Base-by-base conservation (phyloP, 2,329 filamentous ascomycete species). In the Verticillium dahliae region DNA sequence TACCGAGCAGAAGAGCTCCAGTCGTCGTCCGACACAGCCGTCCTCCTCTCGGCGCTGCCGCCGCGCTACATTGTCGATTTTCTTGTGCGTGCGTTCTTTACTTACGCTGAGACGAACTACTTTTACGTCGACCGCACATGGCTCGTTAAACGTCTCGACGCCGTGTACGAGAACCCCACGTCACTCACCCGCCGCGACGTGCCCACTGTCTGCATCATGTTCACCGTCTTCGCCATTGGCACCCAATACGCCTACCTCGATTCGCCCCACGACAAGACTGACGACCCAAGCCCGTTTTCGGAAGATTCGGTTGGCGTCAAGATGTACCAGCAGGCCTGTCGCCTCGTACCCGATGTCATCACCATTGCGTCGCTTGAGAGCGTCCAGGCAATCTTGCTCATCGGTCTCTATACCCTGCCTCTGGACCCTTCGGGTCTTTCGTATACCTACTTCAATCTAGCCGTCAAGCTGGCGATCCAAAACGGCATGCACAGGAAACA, bases 401-500 rank as follows among this genome's bases (percentile, higher is more conserved):
- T 86, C 14, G 83, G 81, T 2, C 77, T 84, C 10, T 86, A 85
- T 64, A 74, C 81, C 1, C 71, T 85, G 6, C 82, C 83, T 0
- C 73, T 85, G 0, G 83, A 86, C 67, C 80, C 83, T 0, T 82
- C 81, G 1, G 83, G 83, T 0, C 69, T 85, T 22, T 80, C 80
- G 2, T 86, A 85, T 65, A 82, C 81, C 2, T 86, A 86, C 64
- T 75, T 85, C 56, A 82, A 81, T 6, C 69, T 86, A 13, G 81
- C 81, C 1, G 72, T 85, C 52, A 84, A 83, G 62, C 72, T 86
- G 62, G 83, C 82, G 1, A 84, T 85, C 14, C 82, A 85, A 63
- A 85, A 85, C 66, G 83, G 83, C 10, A 84, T 86, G 82, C 83
- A 86, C 65, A 75, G 83, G 57, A 79, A 75, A 60, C 81, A 80